phyloP scores from a whole-genome alignment of 2,329 filamentous ascomycete species.

The Conoideocrella luteorostrata region DNA sequence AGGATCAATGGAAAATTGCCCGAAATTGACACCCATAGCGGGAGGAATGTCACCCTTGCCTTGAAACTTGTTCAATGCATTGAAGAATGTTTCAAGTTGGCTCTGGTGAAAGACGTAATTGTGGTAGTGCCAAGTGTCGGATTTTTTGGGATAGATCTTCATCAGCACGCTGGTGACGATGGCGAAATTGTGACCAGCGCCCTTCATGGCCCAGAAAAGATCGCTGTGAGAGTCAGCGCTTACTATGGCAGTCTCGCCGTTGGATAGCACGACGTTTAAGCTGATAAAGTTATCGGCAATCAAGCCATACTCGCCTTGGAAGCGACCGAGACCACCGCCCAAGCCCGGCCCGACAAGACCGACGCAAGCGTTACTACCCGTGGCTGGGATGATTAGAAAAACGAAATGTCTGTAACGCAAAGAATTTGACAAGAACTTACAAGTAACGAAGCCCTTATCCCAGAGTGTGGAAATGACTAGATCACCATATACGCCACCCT shows the following conservation, averaged over 20 bases:
- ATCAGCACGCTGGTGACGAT: slow-evolving; percentile 23
- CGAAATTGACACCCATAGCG: slow-evolving; percentile 14
- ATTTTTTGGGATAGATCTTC: slow-evolving; percentile 23
- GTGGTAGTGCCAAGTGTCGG: slow-evolving; percentile 17
- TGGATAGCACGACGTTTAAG: slow-evolving; percentile 24
- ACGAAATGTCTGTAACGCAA: no score
- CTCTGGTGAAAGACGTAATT: slow-evolving; percentile 15
- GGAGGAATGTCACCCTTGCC: no score
- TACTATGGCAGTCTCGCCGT: slow-evolving; percentile 17
- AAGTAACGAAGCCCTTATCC: no score
- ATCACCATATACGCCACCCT: no score
- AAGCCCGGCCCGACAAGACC: slow-evolving; percentile 23
- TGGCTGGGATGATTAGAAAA: no score
- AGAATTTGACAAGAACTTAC: no score
- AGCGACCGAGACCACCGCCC: slow-evolving; percentile 24
- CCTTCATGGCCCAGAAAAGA: slow-evolving; percentile 29
- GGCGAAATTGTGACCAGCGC: slow-evolving; percentile 28
- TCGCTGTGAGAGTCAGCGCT: slow-evolving; percentile 20
- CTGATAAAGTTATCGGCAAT: slow-evolving; percentile 28
- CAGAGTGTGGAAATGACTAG: no score
- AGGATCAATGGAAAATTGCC: slow-evolving; percentile 9
- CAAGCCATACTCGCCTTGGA: slow-evolving; percentile 23
- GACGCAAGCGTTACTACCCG: no score
- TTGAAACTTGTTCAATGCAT: slow-evolving; percentile 15
- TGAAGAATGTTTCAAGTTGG: slow-evolving; percentile 17